phyloP scores from a whole-genome alignment of 2,329 filamentous ascomycete genomes.

The Penicillium sp. region DNA sequence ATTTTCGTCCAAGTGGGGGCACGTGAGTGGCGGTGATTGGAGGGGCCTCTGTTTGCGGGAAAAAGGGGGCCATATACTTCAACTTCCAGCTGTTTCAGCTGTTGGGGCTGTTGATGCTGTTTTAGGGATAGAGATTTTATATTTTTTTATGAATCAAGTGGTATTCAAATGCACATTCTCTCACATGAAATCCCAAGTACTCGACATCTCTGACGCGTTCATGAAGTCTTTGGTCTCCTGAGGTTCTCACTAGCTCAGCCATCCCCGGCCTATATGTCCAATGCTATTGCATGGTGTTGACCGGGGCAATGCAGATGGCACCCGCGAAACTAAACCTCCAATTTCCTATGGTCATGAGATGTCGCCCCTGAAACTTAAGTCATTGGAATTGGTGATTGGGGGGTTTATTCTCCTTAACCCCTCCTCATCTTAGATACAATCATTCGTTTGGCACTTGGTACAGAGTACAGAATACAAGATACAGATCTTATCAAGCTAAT shows the following conservation, averaged over 20 bases:
- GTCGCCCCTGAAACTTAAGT: constrained; percentile 16
- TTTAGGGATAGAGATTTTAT: neutral
- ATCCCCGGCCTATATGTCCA: constrained; percentile 11
- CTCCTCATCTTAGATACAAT: constrained; percentile 7
- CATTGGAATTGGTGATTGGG: constrained; percentile 6
- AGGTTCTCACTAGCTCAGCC: constrained; percentile 11
- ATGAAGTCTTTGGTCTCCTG: neutral
- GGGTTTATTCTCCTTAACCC: neutral
- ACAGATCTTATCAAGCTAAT: neutral
- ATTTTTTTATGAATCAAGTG: neutral
- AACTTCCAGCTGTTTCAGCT: neutral
- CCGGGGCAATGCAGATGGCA: constrained; percentile 5
- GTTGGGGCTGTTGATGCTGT: neutral
- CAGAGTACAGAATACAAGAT: neutral
- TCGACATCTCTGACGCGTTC: neutral
- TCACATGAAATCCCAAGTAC: neutral
- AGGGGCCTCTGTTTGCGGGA: constrained; percentile 24
- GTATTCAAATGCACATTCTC: neutral
- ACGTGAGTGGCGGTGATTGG: constrained; percentile 26
- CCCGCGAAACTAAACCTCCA: constrained; percentile 15
- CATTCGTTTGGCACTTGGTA: neutral
- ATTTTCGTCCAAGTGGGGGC: constrained; percentile 26
- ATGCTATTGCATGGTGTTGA: constrained; percentile 16
- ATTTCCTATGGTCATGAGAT: constrained; percentile 16
- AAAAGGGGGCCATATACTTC: constrained; percentile 20